Conservation (phyloP, 2,329 filamentous ascomycete species). For the Penicillium sp. region DNA sequence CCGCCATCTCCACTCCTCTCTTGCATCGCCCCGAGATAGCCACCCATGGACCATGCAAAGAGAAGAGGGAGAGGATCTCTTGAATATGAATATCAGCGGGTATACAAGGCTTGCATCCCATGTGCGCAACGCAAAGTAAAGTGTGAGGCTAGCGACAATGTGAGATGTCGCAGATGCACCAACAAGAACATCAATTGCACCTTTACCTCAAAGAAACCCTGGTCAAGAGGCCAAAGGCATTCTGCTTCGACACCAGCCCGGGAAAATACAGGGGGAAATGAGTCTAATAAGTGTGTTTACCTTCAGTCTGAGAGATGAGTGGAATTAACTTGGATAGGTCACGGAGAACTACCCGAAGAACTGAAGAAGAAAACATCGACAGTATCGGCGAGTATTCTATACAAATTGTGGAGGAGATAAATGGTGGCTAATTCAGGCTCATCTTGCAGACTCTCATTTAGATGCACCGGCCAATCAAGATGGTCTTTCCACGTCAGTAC, state of each 20-base stretch:
- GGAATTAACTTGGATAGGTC: neutral
- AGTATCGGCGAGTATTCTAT: neutral
- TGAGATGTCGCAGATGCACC: slow-evolving; percentile 38
- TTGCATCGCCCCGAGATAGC: neutral
- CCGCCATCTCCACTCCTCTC: neutral
- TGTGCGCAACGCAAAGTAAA: slow-evolving; percentile 49
- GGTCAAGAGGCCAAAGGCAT: neutral
- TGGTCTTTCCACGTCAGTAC: slow-evolving; percentile 41
- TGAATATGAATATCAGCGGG: slow-evolving; percentile 43
- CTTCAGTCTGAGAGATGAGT: neutral
- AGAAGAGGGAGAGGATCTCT: neutral
- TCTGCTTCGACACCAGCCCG: rapidly evolving
- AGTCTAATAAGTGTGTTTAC: neutral
- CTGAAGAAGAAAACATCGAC: neutral
- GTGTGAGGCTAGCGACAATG: slow-evolving; percentile 44
- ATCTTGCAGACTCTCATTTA: neutral
- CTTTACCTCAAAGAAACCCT: slow-evolving; percentile 28
- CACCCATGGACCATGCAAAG: neutral
- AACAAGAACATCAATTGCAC: slow-evolving; percentile 46
- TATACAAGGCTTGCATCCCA: slow-evolving; percentile 51
- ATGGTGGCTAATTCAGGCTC: neutral
- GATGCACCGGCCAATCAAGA: slow-evolving; percentile 11
- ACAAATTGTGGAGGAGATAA: neutral
- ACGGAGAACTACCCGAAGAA: neutral
- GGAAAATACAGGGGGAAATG: neutral